Conservation (phyloP, 2,329 filamentous ascomycete species). For the Arachnopeziza araneosa region DNA sequence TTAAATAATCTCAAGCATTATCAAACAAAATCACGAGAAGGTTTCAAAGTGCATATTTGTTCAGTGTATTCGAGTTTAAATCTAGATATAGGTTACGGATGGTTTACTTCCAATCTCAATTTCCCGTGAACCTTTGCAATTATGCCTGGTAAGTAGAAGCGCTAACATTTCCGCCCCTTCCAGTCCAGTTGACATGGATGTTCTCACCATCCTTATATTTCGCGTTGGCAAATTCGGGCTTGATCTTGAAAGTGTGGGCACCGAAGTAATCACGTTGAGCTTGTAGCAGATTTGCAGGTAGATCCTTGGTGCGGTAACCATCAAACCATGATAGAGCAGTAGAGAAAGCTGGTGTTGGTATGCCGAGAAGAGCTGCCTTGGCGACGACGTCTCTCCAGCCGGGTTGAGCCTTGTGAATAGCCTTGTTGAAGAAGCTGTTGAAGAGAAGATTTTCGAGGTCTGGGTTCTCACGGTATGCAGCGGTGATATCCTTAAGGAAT, state of each 20-base stretch:
- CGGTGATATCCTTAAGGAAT: constrained; percentile 99
- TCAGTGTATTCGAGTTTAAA: background rate
- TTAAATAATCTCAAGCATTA: no score
- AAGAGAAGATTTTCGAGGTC: constrained; percentile 98
- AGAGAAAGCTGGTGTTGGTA: constrained; percentile 93
- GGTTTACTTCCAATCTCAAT: background rate
- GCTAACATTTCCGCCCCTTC: constrained; percentile 92
- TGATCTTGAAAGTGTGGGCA: constrained; percentile 83
- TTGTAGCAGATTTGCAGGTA: constrained; percentile 97
- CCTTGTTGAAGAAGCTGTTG: constrained; percentile 99
- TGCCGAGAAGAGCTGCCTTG: constrained; percentile 89
- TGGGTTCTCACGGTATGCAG: constrained; percentile 88
- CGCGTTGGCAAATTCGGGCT: constrained; percentile 69
- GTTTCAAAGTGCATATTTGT: background rate
- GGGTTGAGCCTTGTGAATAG: constrained; percentile 91
- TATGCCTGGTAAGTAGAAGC: constrained; percentile 98
- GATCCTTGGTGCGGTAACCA: constrained; percentile 93
- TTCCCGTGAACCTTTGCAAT: background rate
- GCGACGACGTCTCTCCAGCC: constrained; percentile 89
- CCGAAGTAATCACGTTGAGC: constrained; percentile 99
- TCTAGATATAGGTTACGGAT: background rate
- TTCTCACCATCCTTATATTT: constrained; percentile 83
- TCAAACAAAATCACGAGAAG: no score
- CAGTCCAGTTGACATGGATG: constrained; percentile 99
- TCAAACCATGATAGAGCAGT: constrained; percentile 98